Conservation (phyloP, 129 eudicot species). For the Tagetes patula region DNA sequence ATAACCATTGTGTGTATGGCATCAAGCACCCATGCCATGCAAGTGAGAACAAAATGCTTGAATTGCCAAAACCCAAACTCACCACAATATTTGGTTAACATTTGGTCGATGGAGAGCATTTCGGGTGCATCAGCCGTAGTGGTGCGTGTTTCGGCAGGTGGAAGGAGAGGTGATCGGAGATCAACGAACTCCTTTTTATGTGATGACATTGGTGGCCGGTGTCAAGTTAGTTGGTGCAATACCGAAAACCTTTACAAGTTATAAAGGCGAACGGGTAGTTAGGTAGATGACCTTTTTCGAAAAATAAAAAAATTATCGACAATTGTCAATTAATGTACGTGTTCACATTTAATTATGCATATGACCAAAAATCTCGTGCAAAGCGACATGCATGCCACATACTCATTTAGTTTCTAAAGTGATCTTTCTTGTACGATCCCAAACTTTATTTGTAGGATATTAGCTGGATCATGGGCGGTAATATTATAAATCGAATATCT, state of each 20-base stretch:
- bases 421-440: no score
- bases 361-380: no score
- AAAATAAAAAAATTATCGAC: no score
- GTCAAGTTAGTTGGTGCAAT: background rate
- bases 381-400: no score
- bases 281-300: no score
- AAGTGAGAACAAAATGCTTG: slow-evolving; percentile 64
- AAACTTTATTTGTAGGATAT: no score
- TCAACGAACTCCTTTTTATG: slow-evolving; percentile 16
- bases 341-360: no score
- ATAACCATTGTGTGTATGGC: slow-evolving; percentile 88
- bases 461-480: no score
- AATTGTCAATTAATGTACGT: no score
- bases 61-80: slow-evolving; percentile 91
- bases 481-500: no score
- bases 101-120: slow-evolving; percentile 59
- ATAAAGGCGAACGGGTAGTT: no score
- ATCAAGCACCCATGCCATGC: slow-evolving; percentile 68
- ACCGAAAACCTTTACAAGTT: background rate
- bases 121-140: slow-evolving; percentile 20
- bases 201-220: slow-evolving; percentile 20
- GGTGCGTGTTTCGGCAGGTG: slow-evolving; percentile 8
- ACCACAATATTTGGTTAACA: slow-evolving; percentile 74
- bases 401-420: no score
- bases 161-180: slow-evolving; percentile 51